phyloP scores from a whole-genome alignment of 768 basidiomycete genomes.

The Harrya chromipes region DNA sequence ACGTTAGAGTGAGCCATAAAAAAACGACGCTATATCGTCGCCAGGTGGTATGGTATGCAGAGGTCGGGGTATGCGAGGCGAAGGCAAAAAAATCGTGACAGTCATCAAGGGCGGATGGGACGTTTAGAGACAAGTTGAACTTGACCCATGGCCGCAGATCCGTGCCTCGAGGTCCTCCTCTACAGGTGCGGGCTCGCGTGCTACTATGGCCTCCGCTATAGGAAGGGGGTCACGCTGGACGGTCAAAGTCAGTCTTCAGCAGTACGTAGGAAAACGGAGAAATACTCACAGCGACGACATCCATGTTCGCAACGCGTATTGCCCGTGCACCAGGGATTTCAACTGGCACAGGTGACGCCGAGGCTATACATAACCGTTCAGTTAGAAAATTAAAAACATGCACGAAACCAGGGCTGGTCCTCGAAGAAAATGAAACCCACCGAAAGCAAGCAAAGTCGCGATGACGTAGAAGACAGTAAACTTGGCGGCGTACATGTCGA shows the following conservation, averaged over 20 bases:
- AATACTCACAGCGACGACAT: conserved; percentile 19
- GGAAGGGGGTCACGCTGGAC: conserved; percentile 12
- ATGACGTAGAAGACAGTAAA: conserved; percentile 30
- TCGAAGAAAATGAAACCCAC: conserved; percentile 14
- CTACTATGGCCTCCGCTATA: conserved; percentile 5
- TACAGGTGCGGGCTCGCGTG: conserved; percentile 9
- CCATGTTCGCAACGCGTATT: not conserved
- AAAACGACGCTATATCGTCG: conserved; percentile 5
- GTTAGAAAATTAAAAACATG: not conserved
- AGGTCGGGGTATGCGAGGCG: not conserved
- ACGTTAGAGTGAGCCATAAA: not conserved
- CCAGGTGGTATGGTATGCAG: not conserved
- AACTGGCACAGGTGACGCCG: conserved; percentile 27
- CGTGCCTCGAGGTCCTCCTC: conserved; percentile 17
- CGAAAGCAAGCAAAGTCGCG: conserved; percentile 22
- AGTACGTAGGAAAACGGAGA: rapidly evolving
- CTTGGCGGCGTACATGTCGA: conserved; percentile 25
- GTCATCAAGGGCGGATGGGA: not conserved
- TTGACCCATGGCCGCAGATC: conserved; percentile 1
- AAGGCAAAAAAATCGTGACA: no score
- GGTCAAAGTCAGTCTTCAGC: not conserved
- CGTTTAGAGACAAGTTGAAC: conserved; percentile 9
- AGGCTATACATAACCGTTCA: conserved; percentile 15
- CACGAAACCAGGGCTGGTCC: not conserved
- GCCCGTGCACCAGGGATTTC: conserved; percentile 8